Percentiles rank a stretch among this genome's conserved stretches.
phyloP scores from a whole-genome alignment of 2,329 filamentous ascomycete genomes.

The Clarireedia sp. region DNA sequence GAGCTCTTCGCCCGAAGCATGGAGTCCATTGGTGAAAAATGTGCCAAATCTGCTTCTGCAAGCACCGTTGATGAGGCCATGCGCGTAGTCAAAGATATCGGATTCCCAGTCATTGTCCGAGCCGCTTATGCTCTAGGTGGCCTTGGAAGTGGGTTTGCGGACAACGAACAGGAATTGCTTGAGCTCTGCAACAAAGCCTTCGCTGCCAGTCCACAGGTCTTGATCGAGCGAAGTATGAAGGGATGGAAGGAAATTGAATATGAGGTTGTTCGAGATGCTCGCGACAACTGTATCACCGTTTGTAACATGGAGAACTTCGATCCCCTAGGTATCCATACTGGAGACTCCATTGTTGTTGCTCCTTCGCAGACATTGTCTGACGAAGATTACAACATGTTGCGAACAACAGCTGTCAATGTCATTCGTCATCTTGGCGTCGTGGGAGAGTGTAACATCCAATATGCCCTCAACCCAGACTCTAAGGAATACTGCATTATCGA shows the following conservation, averaged over 20 bases:
- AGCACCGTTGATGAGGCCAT: conserved; percentile 86
- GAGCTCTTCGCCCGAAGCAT: conserved; percentile 93
- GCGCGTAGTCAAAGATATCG: conserved; percentile 74
- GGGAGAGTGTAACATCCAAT: conserved; percentile 98
- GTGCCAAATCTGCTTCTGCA: conserved; percentile 92
- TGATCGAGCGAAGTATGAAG: conserved; percentile 97
- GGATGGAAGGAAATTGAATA: conserved; percentile 99
- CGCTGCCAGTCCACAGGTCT: conserved; percentile 87
- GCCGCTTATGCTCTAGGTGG: conserved; percentile 95
- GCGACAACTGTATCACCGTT: conserved; percentile 98
- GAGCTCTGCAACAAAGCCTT: conserved; percentile 89
- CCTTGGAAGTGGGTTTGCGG: conserved; percentile 91
- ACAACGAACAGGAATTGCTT: conserved; percentile 86
- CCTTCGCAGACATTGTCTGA: conserved; percentile 95
- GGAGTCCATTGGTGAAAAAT: conserved; percentile 95
- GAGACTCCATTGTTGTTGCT: conserved; percentile 96
- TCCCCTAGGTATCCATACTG: conserved; percentile 92
- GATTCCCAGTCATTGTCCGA: conserved; percentile 96
- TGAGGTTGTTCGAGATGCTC: conserved; percentile 91
- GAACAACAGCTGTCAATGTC: conserved; percentile 95
- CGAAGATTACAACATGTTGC: conserved; percentile 99
- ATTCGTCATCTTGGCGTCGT: conserved; percentile 94
- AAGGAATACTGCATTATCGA: conserved; percentile 98
- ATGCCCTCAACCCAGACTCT: conserved; percentile 93
- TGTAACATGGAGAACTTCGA: conserved; percentile 99